Evolutionary conservation across 352 stramenopile genomes (phyloP), one percentile per base, ranked within the genome.

Genomic region (Globisporangium cylindrosporum): DNA sequence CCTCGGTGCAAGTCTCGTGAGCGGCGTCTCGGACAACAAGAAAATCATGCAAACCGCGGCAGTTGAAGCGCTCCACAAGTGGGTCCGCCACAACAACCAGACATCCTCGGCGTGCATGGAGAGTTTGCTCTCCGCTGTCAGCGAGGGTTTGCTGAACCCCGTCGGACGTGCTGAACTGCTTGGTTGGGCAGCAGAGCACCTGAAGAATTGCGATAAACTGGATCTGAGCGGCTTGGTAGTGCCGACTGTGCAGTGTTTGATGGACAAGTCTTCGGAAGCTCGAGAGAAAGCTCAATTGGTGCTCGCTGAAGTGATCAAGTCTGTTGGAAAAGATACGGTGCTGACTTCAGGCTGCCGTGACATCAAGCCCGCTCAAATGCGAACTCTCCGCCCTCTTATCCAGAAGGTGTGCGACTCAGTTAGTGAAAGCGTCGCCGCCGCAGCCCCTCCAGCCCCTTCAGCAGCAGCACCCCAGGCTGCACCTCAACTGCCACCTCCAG

Each of bases 291-390:
- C 89, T 1, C 86, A 94, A 51, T 54, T 82, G 43, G 67, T 96
- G 59, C 78, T 96, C 12, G 75, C 81, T 29, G 80, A 93, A 69
- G 88, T 96, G 25, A 90, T 94, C 71, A 91, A 90, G 61, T 93
- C 83, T 6, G 83, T 94, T 3, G 89, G 89, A 0, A 89, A 92
- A 57, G 84, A 94, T 46, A 72, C 75, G 8, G 82, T 94, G 4
- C 54, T 93, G 32, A 90, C 80, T 4, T 79, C 71, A 10, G 88
- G 86, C 8, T 96, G 89, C 43, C 73, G 89, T 15, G 86, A 95
- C 61, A 88, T 96, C 56, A 92, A 95, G 55, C 89, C 89, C 32
- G 89, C 89, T 4, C 85, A 92, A 29, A 96, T 96, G 89, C 80
- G 89, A 41, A 87, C 86, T 46, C 68, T 96, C 4, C 89, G 91